A percentile compares a stretch with the other conserved stretches of the same genome.
phyloP scores from a whole-genome alignment of 306 rosid genomes.

The Vigna radiata region DNA sequence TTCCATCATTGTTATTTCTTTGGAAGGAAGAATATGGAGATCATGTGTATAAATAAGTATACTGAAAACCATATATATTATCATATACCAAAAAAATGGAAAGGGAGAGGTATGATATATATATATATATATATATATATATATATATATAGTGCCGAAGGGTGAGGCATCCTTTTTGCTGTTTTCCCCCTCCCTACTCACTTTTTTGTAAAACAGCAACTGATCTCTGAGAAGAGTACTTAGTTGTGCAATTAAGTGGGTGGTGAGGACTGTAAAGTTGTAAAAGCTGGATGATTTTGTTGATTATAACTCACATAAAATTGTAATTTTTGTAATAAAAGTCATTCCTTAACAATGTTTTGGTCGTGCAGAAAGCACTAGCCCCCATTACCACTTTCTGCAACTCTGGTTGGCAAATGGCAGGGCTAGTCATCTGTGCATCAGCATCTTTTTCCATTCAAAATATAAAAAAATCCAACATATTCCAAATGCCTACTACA shows the following conservation, averaged over 20 bases:
- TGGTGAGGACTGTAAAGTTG: constrained; percentile 79
- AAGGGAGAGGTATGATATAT: constrained; percentile 45
- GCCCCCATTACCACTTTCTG: constrained; percentile 48
- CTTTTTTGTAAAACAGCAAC: constrained; percentile 57
- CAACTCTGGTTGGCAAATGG: constrained; percentile 47
- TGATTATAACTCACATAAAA: constrained; percentile 58
- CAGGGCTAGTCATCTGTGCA: constrained; percentile 44
- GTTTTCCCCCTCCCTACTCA: constrained; percentile 50
- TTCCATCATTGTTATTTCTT: constrained; percentile 92
- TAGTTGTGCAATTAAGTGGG: constrained; percentile 60
- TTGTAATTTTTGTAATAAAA: constrained; percentile 69
- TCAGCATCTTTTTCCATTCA: constrained; percentile 53
- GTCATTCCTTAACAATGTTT: constrained; percentile 53
- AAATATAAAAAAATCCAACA: constrained; percentile 21
- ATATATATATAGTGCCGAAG: constrained; percentile 39
- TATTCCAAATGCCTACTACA: constrained; percentile 41
- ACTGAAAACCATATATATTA: constrained; percentile 49
- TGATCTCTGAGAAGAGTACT: constrained; percentile 52
- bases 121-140: constrained; percentile 41
- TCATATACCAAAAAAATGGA: not conserved
- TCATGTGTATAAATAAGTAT: constrained; percentile 78
- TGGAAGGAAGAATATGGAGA: constrained; percentile 99
- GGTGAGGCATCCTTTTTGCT: constrained; percentile 58
- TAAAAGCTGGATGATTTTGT: constrained; percentile 75
- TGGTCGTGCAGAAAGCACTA: constrained; percentile 48